phyloP scores from a whole-genome alignment of 495 filamentous ascomycete species.

The Aspergillus conjunctus region DNA sequence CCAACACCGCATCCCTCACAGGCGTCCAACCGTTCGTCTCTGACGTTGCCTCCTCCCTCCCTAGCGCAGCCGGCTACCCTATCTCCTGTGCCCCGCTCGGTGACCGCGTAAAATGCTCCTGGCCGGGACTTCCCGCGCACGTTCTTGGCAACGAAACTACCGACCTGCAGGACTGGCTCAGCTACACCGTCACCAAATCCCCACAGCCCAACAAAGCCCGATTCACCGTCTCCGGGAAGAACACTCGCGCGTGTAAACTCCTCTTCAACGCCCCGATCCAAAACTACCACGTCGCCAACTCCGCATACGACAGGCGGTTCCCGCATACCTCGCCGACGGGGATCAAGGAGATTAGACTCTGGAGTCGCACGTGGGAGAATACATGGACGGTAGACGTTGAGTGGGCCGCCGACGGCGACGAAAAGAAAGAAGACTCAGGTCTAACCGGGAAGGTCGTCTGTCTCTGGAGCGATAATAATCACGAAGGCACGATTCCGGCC shows the following conservation, averaged over 20 bases:
- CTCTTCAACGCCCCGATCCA: conserved; percentile 63
- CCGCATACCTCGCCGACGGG: conserved; percentile 55
- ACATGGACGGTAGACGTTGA: conserved; percentile 75
- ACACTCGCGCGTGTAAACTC: conserved; percentile 72
- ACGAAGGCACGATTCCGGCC: conserved; percentile 72
- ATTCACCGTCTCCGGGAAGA: conserved; percentile 62
- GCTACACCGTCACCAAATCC: conserved; percentile 57
- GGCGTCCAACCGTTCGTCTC: conserved; percentile 74
- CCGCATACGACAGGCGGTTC: conserved; percentile 59
- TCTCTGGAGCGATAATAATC: conserved; percentile 86
- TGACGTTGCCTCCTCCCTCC: conserved; percentile 65
- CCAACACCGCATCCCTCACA: conserved; percentile 66
- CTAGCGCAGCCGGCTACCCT: conserved; percentile 65
- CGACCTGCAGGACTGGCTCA: conserved; percentile 56
- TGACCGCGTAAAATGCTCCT: conserved; percentile 67
- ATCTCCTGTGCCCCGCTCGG: conserved; percentile 51
- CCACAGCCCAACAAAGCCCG: conserved; percentile 43
- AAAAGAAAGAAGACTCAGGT: conserved; percentile 14
- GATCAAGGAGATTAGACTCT: conserved; percentile 62
- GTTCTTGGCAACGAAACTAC: conserved; percentile 42
- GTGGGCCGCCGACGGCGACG: conserved; percentile 51
- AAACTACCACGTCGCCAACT: conserved; percentile 61
- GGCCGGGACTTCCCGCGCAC: conserved; percentile 65
- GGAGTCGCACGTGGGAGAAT: conserved; percentile 73
- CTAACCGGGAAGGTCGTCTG: conserved; percentile 74